phyloP scores from a whole-genome alignment of 2,329 filamentous ascomycete genomes.

The Coccinonectria pachysandricola region DNA sequence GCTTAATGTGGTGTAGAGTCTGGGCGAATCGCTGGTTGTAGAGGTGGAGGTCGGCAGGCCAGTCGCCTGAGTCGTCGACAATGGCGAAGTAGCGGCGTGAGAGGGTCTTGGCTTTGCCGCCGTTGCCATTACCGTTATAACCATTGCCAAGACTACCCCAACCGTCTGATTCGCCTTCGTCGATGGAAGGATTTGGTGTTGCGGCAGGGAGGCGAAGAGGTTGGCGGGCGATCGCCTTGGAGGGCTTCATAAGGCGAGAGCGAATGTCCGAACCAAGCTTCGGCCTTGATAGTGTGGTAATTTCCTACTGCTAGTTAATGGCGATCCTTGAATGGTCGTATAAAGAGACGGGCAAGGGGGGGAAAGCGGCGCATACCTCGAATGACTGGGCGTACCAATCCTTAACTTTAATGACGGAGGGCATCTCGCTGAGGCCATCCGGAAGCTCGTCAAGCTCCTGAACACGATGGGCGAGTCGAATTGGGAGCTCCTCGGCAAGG shows the following conservation, averaged over 20 bases:
- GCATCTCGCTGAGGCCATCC: constrained; percentile 96
- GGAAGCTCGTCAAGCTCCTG: constrained; percentile 87
- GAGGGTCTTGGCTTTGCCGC: constrained; percentile 36
- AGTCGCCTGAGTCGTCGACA: constrained; percentile 77
- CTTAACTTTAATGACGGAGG: constrained; percentile 85
- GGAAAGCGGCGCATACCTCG: constrained; percentile 53
- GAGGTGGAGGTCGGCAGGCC: constrained; percentile 87
- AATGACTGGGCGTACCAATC: constrained; percentile 99
- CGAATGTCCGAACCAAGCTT: constrained; percentile 64
- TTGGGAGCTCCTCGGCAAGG: constrained; percentile 93
- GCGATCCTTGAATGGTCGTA: background rate
- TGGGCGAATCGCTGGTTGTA: constrained; percentile 90
- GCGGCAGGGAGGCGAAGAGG: constrained; percentile 67
- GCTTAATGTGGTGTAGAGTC: constrained; percentile 86
- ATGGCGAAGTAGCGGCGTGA: constrained; percentile 71
- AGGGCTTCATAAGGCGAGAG: constrained; percentile 64
- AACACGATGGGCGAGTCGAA: constrained; percentile 89
- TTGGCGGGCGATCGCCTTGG: constrained; percentile 43
- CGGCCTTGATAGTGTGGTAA: constrained; percentile 75
- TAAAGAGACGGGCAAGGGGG: constrained; percentile 2
- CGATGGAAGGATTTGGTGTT: constrained; percentile 82
- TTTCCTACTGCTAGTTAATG: constrained; percentile 72
- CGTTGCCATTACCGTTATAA: constrained; percentile 36
- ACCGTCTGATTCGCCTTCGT: constrained; percentile 68
- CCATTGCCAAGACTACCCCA: constrained; percentile 36